Percentiles rank a stretch among this genome's conserved stretches.
Evolutionary conservation across 2,329 filamentous ascomycete genomes (phyloP).

Genomic region (Lachnellula cervina): DNA sequence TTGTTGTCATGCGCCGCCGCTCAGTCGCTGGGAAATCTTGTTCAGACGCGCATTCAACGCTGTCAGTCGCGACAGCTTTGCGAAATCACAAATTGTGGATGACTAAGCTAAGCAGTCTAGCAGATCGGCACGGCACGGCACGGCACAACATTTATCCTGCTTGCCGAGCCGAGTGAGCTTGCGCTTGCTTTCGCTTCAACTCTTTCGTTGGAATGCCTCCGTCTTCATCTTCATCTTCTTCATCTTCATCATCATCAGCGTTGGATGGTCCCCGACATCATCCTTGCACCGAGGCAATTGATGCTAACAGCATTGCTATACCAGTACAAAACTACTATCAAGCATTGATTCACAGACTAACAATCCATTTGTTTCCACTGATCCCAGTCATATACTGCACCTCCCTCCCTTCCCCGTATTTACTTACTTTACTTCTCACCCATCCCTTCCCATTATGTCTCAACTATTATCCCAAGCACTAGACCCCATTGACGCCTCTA

Average conservation of each 20-base stretch:
- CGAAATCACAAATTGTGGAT: too few species aligned
- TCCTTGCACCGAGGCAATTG: neutral
- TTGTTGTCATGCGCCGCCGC: neutral
- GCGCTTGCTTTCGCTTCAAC: too few species aligned
- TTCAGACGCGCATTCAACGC: neutral
- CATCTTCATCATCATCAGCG: neutral
- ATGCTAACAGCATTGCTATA: constrained; percentile 5
- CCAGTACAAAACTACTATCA: neutral
- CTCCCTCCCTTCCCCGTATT: neutral
- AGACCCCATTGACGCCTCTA: constrained; percentile 14
- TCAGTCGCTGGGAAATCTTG: neutral
- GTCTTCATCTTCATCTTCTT: neutral
- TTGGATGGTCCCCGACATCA: neutral
- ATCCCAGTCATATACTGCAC: neutral
- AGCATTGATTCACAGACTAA: constrained; percentile 10
- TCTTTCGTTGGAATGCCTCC: neutral
- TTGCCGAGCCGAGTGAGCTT: neutral
- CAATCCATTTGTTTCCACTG: neutral
- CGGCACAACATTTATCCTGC: neutral
- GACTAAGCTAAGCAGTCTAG: too few species aligned
- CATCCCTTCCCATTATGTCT: constrained; percentile 15
- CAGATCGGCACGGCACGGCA: neutral
- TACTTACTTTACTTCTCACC: neutral
- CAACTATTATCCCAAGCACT: constrained; percentile 17
- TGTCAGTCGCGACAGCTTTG: neutral